Evolutionary conservation across 805 yeast genomes (phyloP), one percentile per base, ranked within the genome.

Genomic region (Metahyphopichia silvanorum): DNA sequence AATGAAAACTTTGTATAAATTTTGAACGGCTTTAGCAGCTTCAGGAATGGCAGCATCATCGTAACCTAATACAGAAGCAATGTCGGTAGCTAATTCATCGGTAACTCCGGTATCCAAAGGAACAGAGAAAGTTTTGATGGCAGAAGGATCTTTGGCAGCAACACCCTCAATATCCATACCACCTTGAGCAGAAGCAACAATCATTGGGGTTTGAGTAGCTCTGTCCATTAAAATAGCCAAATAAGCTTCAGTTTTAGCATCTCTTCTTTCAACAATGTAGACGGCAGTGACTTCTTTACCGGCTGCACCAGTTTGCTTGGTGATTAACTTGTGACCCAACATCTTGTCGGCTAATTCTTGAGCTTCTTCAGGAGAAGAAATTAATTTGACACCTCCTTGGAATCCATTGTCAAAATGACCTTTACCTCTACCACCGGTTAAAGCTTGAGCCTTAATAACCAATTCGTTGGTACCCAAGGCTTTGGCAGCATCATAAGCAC

Each of bases 151-250:
- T 51, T 75, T 79, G 48, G 81, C 82, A 40, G 98, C 99, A 49
- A 93, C 98, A 62, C 95, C 96, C 75, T 93, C 99, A 56, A 93
- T 93, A 71, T 93, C 96, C 95, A 93, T 89, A 74, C 99, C 99
- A 72, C 99, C 99, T 71, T 93, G 93, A 43, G 94, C 73, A 21
- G 97, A 88, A 31, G 96, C 96, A 44, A 93, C 96, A 56, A 93
- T 85, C 69, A 93, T 74, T 39, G 98, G 96, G 48, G 77, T 71
- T 68, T 89, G 95, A 47, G 82, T 76, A 49, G 80, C 76, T 72
- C 99, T 87, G 75, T 93, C 98, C 84, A 89, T 77, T 49, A 93
- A 75, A 49, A 93, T 87, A 42, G 97, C 95, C 47, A 93, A 67
- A 69, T 93, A 93, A 37, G 97, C 95, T 73, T 93, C 99, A 50